Evolutionary conservation across 2,329 filamentous ascomycete genomes (phyloP), one percentile per base, ranked within the genome.

Genomic region (Alternaria triticimaculans): DNA sequence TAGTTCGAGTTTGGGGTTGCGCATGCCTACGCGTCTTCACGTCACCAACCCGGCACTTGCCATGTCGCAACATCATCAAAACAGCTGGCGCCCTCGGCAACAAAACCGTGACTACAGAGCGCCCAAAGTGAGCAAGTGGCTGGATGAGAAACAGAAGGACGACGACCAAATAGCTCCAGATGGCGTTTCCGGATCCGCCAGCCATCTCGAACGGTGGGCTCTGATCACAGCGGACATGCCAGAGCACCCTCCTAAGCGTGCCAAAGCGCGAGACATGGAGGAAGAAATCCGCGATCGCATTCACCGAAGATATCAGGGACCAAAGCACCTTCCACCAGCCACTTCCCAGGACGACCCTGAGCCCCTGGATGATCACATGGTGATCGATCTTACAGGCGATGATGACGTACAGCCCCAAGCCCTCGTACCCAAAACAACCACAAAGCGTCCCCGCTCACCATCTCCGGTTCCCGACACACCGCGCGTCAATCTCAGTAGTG

Each of bases 121-220:
- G 4, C 41, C 41, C 11, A 46, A 20, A 11, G 20, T 48, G 10
- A 26, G 25, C 41, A 60, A 60, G 10, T 46, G 50, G 60, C 48
- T 62, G 25, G 55, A 58, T 11, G 46, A 28, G 20, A 48, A 53
- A 9, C 55, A 65, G 23, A 59, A 49, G 21, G 55, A 62, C 1
- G 63, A 69, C 18, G 63, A 67, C 12, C 63, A 62, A 11, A 69
- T 68, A 21, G 61, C 58, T 4, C 65, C 60, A 7, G 43, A 20
- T 55, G 51, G 41, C 21, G 58, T 61, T n/a, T 60, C 57, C 4
- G 11, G 21, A 11, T 61, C 67, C 3, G 44, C 53, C 8, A 21
- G 55, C 15, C 41, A 55, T 45, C 67, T 69, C 25, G 56, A 66
- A 41, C 54, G 43, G 11, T 69, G 65, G 63, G 65, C 63, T 10